Base-by-base conservation (phyloP, 2,329 filamentous ascomycete species). In the Fusarium hainanense region DNA sequence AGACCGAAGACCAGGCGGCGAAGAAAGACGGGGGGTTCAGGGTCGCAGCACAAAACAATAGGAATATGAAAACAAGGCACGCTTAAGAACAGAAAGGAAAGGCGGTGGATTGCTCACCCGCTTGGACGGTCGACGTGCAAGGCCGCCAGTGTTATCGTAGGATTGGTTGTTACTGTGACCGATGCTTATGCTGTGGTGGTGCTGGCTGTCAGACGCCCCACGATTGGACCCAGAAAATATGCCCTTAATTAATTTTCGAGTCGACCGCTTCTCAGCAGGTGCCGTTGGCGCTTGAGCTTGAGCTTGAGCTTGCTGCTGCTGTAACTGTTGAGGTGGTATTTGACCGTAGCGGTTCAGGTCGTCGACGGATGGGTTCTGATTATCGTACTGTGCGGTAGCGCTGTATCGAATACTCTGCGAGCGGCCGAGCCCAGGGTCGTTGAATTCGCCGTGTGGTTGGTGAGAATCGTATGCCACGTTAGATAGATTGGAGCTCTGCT, bases 41-140 rank as follows among this genome's bases (percentile, higher is more conserved):
- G 70, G 69, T 62, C 40, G 47, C 54, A 68, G 28, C 63, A 68
- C 62, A 66, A 21, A 49, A 57, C 20, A 32, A 37, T 63, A 46
- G 54, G 50, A n/a, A 54, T 41, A 48, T 30, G 43, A 64, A 62
- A 75, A 63, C 62, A 81, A 77, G 68, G 79, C 72, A 67, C 77
- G 80, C 37, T 83, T 84, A 74, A 82, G 54, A 51, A 51, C 28
- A 48, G 40, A 82, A 69, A 85, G 71, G 72, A 78, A 74, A 70
- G 82, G 80, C 56, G 72, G 69, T 73, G 77, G 78, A 66, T 85
- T 82, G 83, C 85, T 86, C 76, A 85, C 79, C 74, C 87, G 83
- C 80, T 88, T 89, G 46, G 88, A 90, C 32, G 85, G 82, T 70
- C 86, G 82, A 68, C 87, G 87, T 69, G 79, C 82, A 49, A 89